These are phyloP conservation scores for Trichoderma sp. DNA, from an alignment of 2,329 filamentous ascomycete species.

Conservation along the genomic window DNA sequence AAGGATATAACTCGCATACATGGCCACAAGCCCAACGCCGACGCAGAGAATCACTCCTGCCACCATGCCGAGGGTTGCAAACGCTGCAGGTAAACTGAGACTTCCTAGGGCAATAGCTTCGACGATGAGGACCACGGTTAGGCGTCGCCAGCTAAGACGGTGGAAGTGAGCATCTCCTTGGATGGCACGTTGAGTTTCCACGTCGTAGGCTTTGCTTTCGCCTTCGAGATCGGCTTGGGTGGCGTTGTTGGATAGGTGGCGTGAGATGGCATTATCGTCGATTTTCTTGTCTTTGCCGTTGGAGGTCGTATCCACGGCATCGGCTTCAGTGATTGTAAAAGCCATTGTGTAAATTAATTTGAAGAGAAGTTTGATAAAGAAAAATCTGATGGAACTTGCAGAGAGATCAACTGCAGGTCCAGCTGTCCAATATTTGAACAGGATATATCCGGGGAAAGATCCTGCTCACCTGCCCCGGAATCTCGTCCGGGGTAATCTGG, in stretches of 20 bases:
- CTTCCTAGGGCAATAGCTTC: constrained; percentile 56
- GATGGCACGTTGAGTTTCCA: background rate
- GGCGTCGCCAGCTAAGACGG: constrained; percentile 55
- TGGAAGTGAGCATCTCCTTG: constrained; percentile 48
- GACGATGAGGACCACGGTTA: constrained; percentile 55
- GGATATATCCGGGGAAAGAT: background rate
- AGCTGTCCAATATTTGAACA: background rate
- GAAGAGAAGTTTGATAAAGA: too few species aligned
- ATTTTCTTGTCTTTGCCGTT: background rate
- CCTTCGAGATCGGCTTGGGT: background rate
- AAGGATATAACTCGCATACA: constrained; percentile 48
- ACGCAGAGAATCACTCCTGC: constrained; percentile 44
- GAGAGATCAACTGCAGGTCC: background rate
- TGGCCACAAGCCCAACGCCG: constrained; percentile 45
- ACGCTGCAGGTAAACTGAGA: constrained; percentile 50
- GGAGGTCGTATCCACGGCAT: background rate
- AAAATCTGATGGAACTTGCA: background rate
- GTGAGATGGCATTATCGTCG: background rate
- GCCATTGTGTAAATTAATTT: background rate
- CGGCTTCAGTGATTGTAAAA: background rate
- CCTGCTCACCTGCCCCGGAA: background rate
- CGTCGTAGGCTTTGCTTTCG: background rate
- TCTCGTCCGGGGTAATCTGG: background rate
- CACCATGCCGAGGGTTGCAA: constrained; percentile 56
- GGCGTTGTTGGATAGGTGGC: background rate